Evolutionary conservation across 1,284 basidiomycete genomes (phyloP), one percentile per base, ranked within the genome.

Genomic region (Naganishia albida): DNA sequence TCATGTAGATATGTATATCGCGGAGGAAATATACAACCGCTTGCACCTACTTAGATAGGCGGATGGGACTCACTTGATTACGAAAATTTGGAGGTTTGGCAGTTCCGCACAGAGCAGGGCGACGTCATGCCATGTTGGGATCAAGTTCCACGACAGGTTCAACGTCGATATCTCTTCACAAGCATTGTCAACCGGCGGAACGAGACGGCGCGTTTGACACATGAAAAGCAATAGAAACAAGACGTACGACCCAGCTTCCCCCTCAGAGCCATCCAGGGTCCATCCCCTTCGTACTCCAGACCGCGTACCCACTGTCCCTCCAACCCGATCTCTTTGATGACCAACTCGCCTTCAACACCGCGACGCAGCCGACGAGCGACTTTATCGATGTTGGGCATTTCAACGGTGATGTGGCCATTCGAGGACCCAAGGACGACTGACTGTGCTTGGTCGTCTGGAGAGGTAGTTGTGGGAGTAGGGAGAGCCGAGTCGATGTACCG

Each of bases 371-470:
- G 88, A 34, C 81, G 77, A 66, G 87, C 83, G 63, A 97, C 87
- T 72, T 87, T 88, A 72, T 90, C 87, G 54, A 96, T 81, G 50
- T 87, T 85, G 0, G 93, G 89, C 0, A 90, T 90, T 75, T 96
- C 90, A 16, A 98, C 91, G 68, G 90, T 82, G 67, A 97, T 94
- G 1, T 83, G 81, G 16, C 88, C 87, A 63, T 86, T 85, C 34
- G 90, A 92, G 1, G 88, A 89, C n/a, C 91, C 91, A 23, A 94
- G 81, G 6, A 86, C 72, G 30, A 93, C 83, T 23, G 78, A 85
- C 76, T 34, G 90, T 87, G 60, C 82, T 81, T 34, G 72, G 23
- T 80, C 76, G n/a, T 84, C 3, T 28, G 60, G 0, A 65, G 46
- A 7, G 20, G 30, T 15, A 85, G 26, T 50, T 18, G 52, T n/a